Conservation (phyloP, 140 eudicot genomes). For the Senecio squalidus region DNA sequence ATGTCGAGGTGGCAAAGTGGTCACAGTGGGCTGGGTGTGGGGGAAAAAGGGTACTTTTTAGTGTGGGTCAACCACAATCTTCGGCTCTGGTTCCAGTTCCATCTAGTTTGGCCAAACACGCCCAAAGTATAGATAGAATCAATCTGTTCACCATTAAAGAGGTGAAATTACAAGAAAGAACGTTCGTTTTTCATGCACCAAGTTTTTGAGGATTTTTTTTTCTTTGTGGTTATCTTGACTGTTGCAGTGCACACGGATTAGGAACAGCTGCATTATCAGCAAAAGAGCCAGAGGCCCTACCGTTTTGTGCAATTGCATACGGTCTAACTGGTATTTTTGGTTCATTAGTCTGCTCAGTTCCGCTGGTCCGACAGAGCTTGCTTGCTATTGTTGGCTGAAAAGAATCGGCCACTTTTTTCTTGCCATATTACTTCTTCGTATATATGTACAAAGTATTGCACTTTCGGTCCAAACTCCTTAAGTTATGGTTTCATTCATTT, state of each 20-base stretch:
- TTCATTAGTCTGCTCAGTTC: slow-evolving; percentile 79
- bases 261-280: slow-evolving; percentile 99
- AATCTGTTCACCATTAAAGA: too few species aligned
- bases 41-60: too few species aligned
- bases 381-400: slow-evolving; percentile 80
- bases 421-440: slow-evolving; percentile 5
- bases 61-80: too few species aligned
- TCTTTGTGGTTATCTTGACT: slow-evolving; percentile 3
- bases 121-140: too few species aligned
- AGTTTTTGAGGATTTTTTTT: slow-evolving; percentile 1
- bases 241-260: slow-evolving; percentile 82
- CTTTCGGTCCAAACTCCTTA: slow-evolving; percentile 1
- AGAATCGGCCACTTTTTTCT: neutral
- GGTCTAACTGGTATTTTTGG: slow-evolving; percentile 93
- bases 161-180: too few species aligned
- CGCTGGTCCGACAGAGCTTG: slow-evolving; percentile 83
- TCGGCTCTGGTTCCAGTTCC: too few species aligned
- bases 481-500: slow-evolving; percentile 7
- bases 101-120: too few species aligned
- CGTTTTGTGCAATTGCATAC: slow-evolving; percentile 94
- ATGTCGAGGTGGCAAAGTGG: too few species aligned
- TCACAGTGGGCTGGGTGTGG: too few species aligned
- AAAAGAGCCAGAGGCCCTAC: slow-evolving; percentile 97
- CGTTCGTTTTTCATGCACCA: neutral
- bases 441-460: slow-evolving; percentile 13